phyloP scores from a whole-genome alignment of 78 protist genomes.

The Emiliania huxleyi region DNA sequence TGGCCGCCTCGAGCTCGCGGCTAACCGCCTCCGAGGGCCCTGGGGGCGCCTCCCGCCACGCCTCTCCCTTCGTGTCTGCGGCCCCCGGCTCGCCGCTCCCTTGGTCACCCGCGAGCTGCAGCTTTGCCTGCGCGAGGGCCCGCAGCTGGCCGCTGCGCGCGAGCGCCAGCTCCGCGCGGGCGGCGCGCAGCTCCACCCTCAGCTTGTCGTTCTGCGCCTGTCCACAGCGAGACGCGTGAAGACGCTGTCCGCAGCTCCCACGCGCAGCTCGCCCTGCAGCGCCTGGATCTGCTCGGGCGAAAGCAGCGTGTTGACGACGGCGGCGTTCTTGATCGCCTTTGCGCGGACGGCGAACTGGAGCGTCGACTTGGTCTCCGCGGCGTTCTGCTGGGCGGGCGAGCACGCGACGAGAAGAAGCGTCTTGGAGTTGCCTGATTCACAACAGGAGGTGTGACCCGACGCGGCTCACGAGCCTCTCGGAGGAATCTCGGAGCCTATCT shows the following conservation, averaged over 20 bases:
- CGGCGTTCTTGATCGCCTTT: conserved; percentile 39
- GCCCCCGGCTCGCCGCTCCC: no score
- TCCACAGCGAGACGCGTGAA: no score
- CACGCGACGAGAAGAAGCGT: conserved; percentile 61
- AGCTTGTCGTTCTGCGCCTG: not conserved
- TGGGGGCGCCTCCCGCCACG: not conserved
- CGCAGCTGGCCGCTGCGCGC: not conserved
- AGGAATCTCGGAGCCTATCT: no score
- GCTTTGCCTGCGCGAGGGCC: no score
- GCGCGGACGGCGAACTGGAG: conserved; percentile 72
- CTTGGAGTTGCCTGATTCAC: conserved; percentile 62
- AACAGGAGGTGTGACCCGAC: no score
- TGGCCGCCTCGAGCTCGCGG: not conserved
- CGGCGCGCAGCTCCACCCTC: not conserved
- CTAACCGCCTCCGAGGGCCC: not conserved
- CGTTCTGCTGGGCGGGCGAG: conserved; percentile 59
- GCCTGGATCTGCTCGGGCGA: not conserved
- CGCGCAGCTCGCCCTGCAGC: no score
- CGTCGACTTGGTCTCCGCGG: conserved; percentile 76
- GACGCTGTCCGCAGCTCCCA: no score
- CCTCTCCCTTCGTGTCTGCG: not conserved
- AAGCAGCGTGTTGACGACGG: not conserved
- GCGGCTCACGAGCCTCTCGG: no score
- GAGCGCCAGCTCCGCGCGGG: not conserved
- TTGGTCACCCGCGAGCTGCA: not conserved